Base-by-base conservation (phyloP, 768 basidiomycete species). In the Tylopilus felleus region DNA sequence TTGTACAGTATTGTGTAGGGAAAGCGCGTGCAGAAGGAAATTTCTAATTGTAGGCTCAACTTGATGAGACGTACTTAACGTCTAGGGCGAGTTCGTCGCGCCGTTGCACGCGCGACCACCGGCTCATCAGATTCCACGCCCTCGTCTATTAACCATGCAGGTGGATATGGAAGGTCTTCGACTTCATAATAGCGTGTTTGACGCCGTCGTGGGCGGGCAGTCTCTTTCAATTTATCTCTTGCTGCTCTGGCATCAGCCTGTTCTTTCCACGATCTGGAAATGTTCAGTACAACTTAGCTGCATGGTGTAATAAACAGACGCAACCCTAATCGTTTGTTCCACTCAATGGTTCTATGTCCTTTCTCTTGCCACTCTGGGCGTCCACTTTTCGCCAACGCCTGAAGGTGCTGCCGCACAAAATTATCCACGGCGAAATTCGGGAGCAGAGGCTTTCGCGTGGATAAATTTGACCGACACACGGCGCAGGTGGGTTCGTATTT, bases 361-460 rank as follows among this genome's bases (percentile, higher is more conserved):
- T 65, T 75, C 14, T 67, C 65, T 47, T 75, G 68, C 85, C 85
- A 88, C 17, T 80, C 84, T 17, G 68, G 67, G 25, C 71, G 63
- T 22, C 82, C 81, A 50, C 65, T 78, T 22, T 63, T 74, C 3
- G 78, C 70, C 14, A 81, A 75, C 17, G 75, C 70, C 8, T 62
- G 57, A n/a, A 89, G 68, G 59, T 89, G 80, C 61, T 77, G 81
- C 53, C 80, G 81, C 4, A 90, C 79, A 17, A 76, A 67, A 58
- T 74, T 81, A 61, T 90, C 85, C 58, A 85, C 70, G 1, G 77
- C 65, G 62, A 83, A 80, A 65, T 89, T 89, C 0, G 86, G 83
- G 58, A 86, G 76, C 68, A 90, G 74, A 1, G 84, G 79, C 10
- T 60, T 68, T 8, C 59, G 56, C 14, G 43, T 52, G 4, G 71